Base-by-base conservation (phyloP, 371 early-diverging fungal species). In the Circinella minor region DNA sequence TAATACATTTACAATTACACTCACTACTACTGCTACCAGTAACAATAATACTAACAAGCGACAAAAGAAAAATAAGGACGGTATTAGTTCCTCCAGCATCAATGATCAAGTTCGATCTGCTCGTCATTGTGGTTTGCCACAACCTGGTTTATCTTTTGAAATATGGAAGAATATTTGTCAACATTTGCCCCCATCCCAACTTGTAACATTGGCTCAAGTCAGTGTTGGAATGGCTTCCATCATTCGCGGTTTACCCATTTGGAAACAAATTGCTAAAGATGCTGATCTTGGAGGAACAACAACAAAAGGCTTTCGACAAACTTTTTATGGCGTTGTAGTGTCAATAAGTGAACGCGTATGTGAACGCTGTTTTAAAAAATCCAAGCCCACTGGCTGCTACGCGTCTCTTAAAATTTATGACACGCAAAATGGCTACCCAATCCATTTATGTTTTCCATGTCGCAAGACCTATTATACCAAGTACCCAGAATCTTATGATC, bases 111-210 rank as follows among this genome's bases (percentile, higher is more conserved):
- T 27, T 27, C 27, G 27, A 27, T 55, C 55, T 8, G 55, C 55
- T 17, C 15, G 55, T 18, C 20, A 20, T 27, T 18, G 18, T 36
- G 65, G 65, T 15, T 27, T 64, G n/a, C 65, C 65, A 6, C 47
- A 64, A 64, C 65, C 65, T 18, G 65, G 9, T 17, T 47, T 64
- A 4, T 64, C 65, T 10, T n/a, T 64, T 4, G 65, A 64, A 36
- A 10, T 64, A 20, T 64, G 65, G 65, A 27, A 47, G 18, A n/a
- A 48, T 27, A 49, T 64, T 27, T 36, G n/a, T 18, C 20, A 27
- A 64, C 11, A 46, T 17, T 27, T 47, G 3, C 34, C 34, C 1
- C 65, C 65, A 27, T 64, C 65, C 9, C 65, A 64, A 37, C 36
- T 64, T 7, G 47, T 36, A 5, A 14, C 18, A 8, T 3, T 64